These are phyloP conservation scores for Cercospora berteroae DNA, from an alignment of 2,329 filamentous ascomycete species.

Conservation along the genomic window DNA sequence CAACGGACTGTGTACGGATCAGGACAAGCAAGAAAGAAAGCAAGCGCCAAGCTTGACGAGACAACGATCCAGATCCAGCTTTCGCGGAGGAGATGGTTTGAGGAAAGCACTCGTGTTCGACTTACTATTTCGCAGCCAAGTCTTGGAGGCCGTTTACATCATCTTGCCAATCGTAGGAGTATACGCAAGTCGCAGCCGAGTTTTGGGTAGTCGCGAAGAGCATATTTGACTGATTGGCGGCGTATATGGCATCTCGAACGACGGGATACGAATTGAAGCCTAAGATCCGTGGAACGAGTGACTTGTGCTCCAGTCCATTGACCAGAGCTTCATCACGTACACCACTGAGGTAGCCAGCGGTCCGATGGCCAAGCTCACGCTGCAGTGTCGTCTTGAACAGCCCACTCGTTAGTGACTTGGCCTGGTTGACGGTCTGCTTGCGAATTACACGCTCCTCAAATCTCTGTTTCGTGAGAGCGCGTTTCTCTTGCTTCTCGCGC, in stretches of 20 bases:
- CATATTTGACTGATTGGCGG: background rate
- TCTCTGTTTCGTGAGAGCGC: slow-evolving; percentile 36
- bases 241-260: background rate
- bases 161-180: slow-evolving; percentile 4
- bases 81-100: background rate
- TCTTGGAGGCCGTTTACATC: background rate
- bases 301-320: background rate
- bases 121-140: background rate
- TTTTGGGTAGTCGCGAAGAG: slow-evolving; percentile 2
- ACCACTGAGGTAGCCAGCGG: background rate
- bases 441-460: slow-evolving; percentile 24
- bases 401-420: background rate
- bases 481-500: slow-evolving; percentile 31
- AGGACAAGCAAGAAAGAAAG: background rate
- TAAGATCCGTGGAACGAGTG: background rate
- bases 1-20: background rate
- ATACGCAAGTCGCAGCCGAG: background rate
- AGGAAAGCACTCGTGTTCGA: background rate
- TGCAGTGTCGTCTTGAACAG: background rate
- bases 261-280: background rate
- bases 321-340: background rate
- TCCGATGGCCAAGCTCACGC: slow-evolving; percentile 1
- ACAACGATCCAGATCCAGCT: background rate
- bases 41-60: background rate
- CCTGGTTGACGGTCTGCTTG: slow-evolving; percentile 24